Conservation (phyloP, 2,329 filamentous ascomycete genomes). For the Monosporascus sp. region DNA sequence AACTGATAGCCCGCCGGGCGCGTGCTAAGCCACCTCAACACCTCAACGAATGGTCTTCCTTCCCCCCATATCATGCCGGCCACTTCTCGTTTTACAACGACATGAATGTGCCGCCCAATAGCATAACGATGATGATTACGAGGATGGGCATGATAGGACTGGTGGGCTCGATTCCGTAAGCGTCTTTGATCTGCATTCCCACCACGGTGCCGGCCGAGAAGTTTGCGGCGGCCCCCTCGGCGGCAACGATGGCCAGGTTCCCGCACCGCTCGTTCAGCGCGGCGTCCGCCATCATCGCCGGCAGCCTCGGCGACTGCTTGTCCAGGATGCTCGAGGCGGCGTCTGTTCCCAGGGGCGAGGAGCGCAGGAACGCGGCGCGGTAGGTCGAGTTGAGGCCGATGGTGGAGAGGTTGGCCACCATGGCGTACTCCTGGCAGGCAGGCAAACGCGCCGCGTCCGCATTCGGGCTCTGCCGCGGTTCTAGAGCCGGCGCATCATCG, state of each 20-base stretch:
- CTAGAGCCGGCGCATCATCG: constrained; percentile 9
- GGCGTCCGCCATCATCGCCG: constrained; percentile 32
- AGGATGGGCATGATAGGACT: constrained; percentile 17
- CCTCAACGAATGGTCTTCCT: neutral
- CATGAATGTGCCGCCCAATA: constrained; percentile 19
- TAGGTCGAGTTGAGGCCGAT: constrained; percentile 40
- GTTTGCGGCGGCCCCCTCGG: constrained; percentile 38
- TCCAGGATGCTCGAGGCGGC: constrained; percentile 36
- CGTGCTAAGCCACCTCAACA: neutral
- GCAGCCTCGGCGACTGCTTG: constrained; percentile 31
- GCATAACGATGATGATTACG: constrained; percentile 15
- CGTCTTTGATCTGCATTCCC: constrained; percentile 29
- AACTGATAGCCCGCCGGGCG: no score
- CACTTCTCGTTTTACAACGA: constrained; percentile 8
- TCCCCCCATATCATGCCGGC: neutral
- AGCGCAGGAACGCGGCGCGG: constrained; percentile 39
- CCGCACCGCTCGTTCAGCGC: constrained; percentile 39
- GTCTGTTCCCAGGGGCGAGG: constrained; percentile 36
- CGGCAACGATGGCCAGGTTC: constrained; percentile 39
- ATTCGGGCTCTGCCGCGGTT: constrained; percentile 19
- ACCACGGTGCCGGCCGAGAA: constrained; percentile 37
- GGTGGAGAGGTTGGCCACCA: constrained; percentile 41
- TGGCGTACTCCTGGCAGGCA: constrained; percentile 37
- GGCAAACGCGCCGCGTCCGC: constrained; percentile 5
- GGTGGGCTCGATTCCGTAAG: constrained; percentile 21